A percentile compares a stretch with the other conserved stretches of the same genome.
phyloP scores from a whole-genome alignment of 768 basidiomycete species.

The Auricularia sp. region DNA sequence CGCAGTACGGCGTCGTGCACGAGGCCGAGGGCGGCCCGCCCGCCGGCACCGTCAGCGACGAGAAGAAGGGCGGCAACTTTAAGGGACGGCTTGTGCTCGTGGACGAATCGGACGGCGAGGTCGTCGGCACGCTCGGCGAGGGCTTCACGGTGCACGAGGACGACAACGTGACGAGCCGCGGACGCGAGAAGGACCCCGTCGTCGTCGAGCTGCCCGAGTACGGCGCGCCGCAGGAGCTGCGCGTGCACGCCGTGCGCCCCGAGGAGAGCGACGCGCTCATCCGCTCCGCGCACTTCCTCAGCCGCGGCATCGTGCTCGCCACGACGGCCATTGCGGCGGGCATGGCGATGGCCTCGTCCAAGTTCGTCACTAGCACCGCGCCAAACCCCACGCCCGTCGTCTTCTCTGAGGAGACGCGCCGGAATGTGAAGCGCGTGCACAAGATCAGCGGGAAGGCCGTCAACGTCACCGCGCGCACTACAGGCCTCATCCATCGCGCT shows the following conservation, averaged over 20 bases:
- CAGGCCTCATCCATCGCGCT: conserved; percentile 48
- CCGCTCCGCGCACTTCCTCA: conserved; percentile 47
- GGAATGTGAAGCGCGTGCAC: conserved; percentile 50
- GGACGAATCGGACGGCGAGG: conserved; percentile 60
- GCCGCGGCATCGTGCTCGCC: conserved; percentile 57
- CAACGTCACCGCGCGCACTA: conserved; percentile 52
- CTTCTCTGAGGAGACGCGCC: conserved; percentile 50
- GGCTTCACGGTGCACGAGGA: conserved; percentile 49
- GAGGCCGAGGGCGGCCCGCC: conserved; percentile 7
- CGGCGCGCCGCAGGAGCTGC: conserved; percentile 34
- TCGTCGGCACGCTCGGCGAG: conserved; percentile 59
- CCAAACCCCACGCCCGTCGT: conserved; percentile 43
- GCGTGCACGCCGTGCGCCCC: conserved; percentile 50
- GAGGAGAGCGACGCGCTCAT: conserved; percentile 63
- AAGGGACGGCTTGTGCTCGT: conserved; percentile 58
- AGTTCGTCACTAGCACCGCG: conserved; percentile 49
- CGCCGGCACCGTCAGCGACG: conserved; percentile 13
- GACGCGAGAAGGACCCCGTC: conserved; percentile 54
- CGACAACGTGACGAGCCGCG: conserved; percentile 35
- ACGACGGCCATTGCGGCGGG: conserved; percentile 54
- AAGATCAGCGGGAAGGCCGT: conserved; percentile 56
- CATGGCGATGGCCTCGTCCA: conserved; percentile 48
- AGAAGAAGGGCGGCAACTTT: conserved; percentile 22
- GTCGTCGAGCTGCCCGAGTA: conserved; percentile 53
- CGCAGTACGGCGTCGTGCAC: conserved; percentile 44